These are phyloP conservation scores for Xylaria sp. DNA, from an alignment of 2,329 filamentous ascomycete genomes.

Conservation along the genomic window DNA sequence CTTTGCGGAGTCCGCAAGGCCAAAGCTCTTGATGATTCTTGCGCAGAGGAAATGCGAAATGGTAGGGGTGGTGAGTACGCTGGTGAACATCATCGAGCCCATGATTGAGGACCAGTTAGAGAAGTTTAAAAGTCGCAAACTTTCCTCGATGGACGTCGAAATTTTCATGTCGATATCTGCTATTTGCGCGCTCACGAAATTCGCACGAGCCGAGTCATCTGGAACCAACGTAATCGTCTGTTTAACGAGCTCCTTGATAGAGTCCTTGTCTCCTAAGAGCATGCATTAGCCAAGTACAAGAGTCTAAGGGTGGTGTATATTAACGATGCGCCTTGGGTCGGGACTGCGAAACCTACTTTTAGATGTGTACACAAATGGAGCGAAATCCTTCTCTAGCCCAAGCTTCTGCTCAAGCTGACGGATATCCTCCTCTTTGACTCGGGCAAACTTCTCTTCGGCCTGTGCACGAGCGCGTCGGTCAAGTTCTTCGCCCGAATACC, in stretches of 20 bases:
- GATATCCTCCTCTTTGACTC: constrained; percentile 39
- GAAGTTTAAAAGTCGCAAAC: constrained; percentile 37
- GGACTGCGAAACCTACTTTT: constrained; percentile 31
- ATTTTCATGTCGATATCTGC: constrained; percentile 40
- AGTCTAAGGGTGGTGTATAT: neutral
- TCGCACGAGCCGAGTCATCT: constrained; percentile 37
- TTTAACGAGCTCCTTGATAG: constrained; percentile 40
- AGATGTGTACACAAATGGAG: constrained; percentile 39
- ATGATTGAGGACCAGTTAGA: constrained; percentile 38
- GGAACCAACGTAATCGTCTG: constrained; percentile 38
- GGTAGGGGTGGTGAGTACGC: constrained; percentile 37
- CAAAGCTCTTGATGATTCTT: constrained; percentile 43
- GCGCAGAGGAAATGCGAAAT: constrained; percentile 41
- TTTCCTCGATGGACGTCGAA: constrained; percentile 37
- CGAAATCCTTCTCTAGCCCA: constrained; percentile 38
- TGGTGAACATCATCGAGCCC: constrained; percentile 36
- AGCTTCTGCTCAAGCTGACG: constrained; percentile 40
- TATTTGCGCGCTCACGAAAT: constrained; percentile 41
- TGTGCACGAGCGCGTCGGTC: constrained; percentile 32
- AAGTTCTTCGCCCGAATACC: constrained; percentile 34
- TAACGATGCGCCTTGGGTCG: neutral
- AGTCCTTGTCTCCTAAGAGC: constrained; percentile 32
- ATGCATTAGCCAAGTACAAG: constrained; percentile 16
- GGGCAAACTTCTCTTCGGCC: constrained; percentile 36
- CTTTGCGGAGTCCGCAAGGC: constrained; percentile 36